Evolutionary conservation across 768 basidiomycete species (phyloP), one percentile per base, ranked within the genome.

Genomic region (Serendipita indica): DNA sequence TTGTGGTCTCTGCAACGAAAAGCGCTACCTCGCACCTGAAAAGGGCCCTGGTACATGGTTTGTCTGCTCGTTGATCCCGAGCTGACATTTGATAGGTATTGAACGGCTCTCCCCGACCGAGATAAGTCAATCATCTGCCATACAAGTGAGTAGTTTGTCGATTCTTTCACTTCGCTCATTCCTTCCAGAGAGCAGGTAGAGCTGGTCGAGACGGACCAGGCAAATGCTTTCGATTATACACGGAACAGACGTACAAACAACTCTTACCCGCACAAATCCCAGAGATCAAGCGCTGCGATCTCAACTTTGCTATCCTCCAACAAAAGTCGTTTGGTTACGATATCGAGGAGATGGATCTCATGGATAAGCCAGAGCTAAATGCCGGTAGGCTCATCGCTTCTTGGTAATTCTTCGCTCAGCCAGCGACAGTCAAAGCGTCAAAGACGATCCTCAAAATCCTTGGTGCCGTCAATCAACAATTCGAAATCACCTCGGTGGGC

Each of bases 1-100:
- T 70, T 86, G 90, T 0, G 96, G 96, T 1, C 86, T 92, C 69
- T 89, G 86, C 67, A 99, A 98, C 69, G 93, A 97, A 72, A 96
- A 94, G 71, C 77, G 84, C 61, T 92, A 84, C 67, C 69, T 94
- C 20, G 80, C 83, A 10, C 75, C 77, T 66, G 72, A 76, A 61
- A 77, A 75, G 0, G 88, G 89, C 3, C 81, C 85, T 66, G 85
- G 85, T 82, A 60, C 62, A 67, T 52, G 59, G 32, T 30, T 13
- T 16, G 2, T 12, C 14, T 37, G n/a, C n/a, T 33, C 22, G 1
- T 14, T 18, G 5, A 33, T 49, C 16, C 20, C 25, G 7, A 18
- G 2, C 12, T 14, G 20, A 37, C 22, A 14, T 5, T 12, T 10
- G 25, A 2, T 63, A 91, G 92, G 90, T 1, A 86, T 97, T 64